A percentile compares a stretch with the other conserved stretches of the same genome.
These are phyloP conservation scores for Candida lessepsii DNA, from an alignment of 805 yeast genomes.

Conservation along the genomic window DNA sequence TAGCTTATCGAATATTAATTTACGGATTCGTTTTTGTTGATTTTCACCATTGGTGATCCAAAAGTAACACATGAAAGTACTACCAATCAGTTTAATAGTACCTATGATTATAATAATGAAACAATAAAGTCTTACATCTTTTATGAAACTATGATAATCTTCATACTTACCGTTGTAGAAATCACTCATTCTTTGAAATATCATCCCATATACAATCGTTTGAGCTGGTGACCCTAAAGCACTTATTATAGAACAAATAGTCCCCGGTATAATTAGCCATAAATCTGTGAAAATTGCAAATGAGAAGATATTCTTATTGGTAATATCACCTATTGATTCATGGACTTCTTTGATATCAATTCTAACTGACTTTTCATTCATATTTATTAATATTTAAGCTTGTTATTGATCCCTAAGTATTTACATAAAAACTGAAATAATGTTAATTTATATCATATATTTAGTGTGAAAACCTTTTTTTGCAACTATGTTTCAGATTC, in stretches of 20 bases:
- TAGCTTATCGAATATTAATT: conserved; percentile 41
- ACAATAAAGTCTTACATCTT: conserved; percentile 26
- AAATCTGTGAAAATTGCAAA: conserved; percentile 19
- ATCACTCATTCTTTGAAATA: conserved; percentile 43
- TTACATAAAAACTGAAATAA: too few relatives aligned
- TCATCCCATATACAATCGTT: conserved; percentile 63
- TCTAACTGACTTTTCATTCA: too few relatives aligned
- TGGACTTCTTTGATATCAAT: not conserved
- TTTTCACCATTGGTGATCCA: conserved; percentile 76
- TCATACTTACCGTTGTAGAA: conserved; percentile 31
- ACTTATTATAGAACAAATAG: conserved; percentile 43
- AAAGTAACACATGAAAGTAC: conserved; percentile 53
- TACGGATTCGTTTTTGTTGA: conserved; percentile 60
- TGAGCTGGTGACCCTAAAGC: conserved; percentile 60
- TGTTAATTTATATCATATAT: too few relatives aligned
- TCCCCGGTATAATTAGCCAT: conserved; percentile 21
- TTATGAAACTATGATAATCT: conserved; percentile 22
- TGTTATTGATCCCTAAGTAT: too few relatives aligned
- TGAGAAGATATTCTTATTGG: conserved; percentile 15
- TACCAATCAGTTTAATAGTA: conserved; percentile 26
- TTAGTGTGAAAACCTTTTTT: conserved; percentile 6
- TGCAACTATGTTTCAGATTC: conserved; percentile 11
- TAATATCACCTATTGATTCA: not conserved
- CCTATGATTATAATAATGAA: conserved; percentile 36
- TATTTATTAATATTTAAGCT: too few relatives aligned